Base-by-base conservation (phyloP, 2,329 filamentous ascomycete species). In the Hysterium pulicare region DNA sequence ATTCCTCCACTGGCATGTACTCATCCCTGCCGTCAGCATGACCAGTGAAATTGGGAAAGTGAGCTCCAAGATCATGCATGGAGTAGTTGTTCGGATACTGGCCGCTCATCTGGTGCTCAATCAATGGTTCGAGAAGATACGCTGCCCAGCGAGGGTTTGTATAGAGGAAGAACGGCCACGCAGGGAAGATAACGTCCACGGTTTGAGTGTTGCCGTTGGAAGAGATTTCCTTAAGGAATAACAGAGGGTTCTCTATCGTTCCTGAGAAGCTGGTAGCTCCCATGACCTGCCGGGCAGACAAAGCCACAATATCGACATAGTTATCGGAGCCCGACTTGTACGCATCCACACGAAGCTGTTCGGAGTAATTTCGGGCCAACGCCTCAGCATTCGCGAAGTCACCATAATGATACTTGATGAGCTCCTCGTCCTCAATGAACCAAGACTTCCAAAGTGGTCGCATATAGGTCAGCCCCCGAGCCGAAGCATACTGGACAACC, bases 171-270 rank as follows among this genome's bases (percentile, higher is more conserved):
- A 91, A 93, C 0, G 88, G 87, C 66, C 89, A 90, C 0, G 87
- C 78, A 0, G 87, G 88, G 71, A 90, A 93, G 54, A 94, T 91
- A 43, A 94, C 86, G 68, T 91, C 87, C 9, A 93, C 85, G 0
- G 87, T 93, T 61, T 93, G 87, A 64, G 83, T 83, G 57, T 94
- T 91, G 3, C 87, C 87, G 54, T 91, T 86, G 2, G 85, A 90
- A 1, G 86, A 89, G 42, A 93, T 91, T 62, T 93, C 88, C 61
- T 93, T 93, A 46, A 91, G 69, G 67, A 93, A 93, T 17, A 93
- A 65, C 32, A 91, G 76, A 0, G 86, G 85, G 48, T 81, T 75
- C 3, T 88, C 78, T 3, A 79, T 78, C 16, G 86, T 86, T 33
- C 86, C 80, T 5, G 85, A 79, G 58, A 90, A 86, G 49, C 83